Conservation (phyloP, 169 alveolate species). For the Eimeria necatrix region DNA sequence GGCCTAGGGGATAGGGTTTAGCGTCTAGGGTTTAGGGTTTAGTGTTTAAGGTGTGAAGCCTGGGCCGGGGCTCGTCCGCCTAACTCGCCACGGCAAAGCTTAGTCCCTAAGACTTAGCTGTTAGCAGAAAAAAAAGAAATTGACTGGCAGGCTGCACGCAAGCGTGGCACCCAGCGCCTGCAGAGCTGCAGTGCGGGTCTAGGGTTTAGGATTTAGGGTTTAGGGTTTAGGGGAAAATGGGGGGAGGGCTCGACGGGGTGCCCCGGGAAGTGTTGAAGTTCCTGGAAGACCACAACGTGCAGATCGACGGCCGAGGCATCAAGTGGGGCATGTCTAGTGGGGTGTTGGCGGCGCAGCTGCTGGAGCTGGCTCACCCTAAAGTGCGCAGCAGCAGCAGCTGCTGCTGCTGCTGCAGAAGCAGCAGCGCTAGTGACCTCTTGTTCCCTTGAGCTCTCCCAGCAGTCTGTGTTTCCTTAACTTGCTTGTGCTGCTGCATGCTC, state of each 20-base stretch:
- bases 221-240: background rate
- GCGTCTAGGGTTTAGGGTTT: no score
- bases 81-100: no score
- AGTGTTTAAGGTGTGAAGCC: no score
- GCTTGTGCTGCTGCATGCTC: background rate
- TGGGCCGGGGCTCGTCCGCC: no score
- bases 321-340: slow-evolving; percentile 43
- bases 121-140: no score
- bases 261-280: slow-evolving; percentile 32
- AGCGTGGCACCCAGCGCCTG: no score
- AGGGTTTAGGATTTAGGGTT: no score
- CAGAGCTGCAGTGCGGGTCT: no score
- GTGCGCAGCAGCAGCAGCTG: background rate
- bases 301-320: background rate
- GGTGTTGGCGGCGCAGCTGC: background rate
- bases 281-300: background rate
- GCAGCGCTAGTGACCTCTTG: no score
- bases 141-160: no score
- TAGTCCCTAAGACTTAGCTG: no score
- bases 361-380: background rate
- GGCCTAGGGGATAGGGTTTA: no score
- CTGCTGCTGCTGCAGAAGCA: background rate
- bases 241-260: slow-evolving; percentile 35
- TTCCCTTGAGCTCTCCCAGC: background rate
- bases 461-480: background rate